Evolutionary conservation across 768 basidiomycete species (phyloP), one percentile per base, ranked within the genome.

Genomic region (Mrakia hoshinonis): DNA sequence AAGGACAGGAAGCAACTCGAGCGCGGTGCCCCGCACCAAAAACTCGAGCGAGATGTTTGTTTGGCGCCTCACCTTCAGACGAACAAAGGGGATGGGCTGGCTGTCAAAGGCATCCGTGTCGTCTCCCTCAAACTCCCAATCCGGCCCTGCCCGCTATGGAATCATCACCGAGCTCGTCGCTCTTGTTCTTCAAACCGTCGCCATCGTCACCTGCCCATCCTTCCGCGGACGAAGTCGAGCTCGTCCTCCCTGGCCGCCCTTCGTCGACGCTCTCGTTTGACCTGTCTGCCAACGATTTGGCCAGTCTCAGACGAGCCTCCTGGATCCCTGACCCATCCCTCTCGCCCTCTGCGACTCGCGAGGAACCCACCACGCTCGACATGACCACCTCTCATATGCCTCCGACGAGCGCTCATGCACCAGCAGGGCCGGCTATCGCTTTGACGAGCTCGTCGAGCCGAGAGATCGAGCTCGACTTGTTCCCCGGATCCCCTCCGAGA

Each of bases 201-300:
- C 51, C 51, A 22, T 10, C 26, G 51, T 52, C 51, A 52, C 15
- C 15, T 43, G 43, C 43, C 15, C 7, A 43, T 15, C 43, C 43
- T 7, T 7, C 7, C 6, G 43, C 15, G 43, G 7, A 43, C 6
- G 7, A 43, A 15, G 43, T 43, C 43, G 49, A 51, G 24, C 49
- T 24, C 49, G 49, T 51, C n/a, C 20, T 51, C 15, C 49, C 49
- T 24, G 11, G 6, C 49, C 49, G 49, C 20, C 49, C 49, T 5
- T 5, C 20, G 22, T 61, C 58, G 20, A 61, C 58, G 36, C 58
- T 61, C 34, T 61, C 58, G 58, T 36, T 61, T 34, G 58, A 61
- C 58, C 58, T 61, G 15, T 61, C 58, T n/a, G 31, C 34, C 13
- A 61, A 61, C 31, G 58, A 61, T 10, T 31, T 61, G 12, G 31